A percentile compares a stretch with the other conserved stretches of the same genome.
These are phyloP conservation scores for Artemisia annua DNA, from an alignment of 129 eudicot species.

Conservation along the genomic window DNA sequence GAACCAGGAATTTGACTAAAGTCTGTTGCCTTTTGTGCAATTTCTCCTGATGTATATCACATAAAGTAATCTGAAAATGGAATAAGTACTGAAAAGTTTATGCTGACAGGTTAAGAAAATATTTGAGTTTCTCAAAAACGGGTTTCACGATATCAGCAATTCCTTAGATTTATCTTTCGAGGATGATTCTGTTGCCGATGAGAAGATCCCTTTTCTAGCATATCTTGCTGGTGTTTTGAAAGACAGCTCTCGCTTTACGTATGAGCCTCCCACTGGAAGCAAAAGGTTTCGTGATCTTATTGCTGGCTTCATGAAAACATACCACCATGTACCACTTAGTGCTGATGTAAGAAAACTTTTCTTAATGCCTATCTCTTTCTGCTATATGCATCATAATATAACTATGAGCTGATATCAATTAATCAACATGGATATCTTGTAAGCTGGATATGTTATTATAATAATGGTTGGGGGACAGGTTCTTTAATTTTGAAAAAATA, in stretches of 20 bases:
- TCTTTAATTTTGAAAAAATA: slow-evolving; percentile 9
- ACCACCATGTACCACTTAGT: slow-evolving; percentile 82
- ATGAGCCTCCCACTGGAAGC: slow-evolving; percentile 94
- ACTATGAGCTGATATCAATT: not conserved
- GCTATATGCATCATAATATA: slow-evolving; percentile 1
- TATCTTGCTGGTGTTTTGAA: slow-evolving; percentile 84
- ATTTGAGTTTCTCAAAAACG: slow-evolving; percentile 83
- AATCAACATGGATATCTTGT: no score
- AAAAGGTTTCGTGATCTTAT: slow-evolving; percentile 79
- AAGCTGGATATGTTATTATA: not conserved
- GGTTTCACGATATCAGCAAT: slow-evolving; percentile 79
- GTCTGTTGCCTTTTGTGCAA: not conserved
- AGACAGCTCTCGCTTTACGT: slow-evolving; percentile 63
- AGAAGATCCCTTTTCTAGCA: slow-evolving; percentile 95
- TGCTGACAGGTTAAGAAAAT: slow-evolving; percentile 82
- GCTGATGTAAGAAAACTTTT: slow-evolving; percentile 61
- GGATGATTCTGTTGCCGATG: slow-evolving; percentile 94
- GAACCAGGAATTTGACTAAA: not conserved
- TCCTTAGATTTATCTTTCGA: slow-evolving; percentile 82
- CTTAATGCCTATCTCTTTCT: not conserved
- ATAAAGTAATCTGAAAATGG: slow-evolving; percentile 14
- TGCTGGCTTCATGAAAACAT: slow-evolving; percentile 85
- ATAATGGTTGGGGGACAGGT: slow-evolving; percentile 4
- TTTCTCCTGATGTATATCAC: not conserved
- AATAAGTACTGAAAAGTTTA: slow-evolving; percentile 24